Base-by-base conservation (phyloP, 1,284 basidiomycete genomes). In the Cryptococcus maquisensis region DNA sequence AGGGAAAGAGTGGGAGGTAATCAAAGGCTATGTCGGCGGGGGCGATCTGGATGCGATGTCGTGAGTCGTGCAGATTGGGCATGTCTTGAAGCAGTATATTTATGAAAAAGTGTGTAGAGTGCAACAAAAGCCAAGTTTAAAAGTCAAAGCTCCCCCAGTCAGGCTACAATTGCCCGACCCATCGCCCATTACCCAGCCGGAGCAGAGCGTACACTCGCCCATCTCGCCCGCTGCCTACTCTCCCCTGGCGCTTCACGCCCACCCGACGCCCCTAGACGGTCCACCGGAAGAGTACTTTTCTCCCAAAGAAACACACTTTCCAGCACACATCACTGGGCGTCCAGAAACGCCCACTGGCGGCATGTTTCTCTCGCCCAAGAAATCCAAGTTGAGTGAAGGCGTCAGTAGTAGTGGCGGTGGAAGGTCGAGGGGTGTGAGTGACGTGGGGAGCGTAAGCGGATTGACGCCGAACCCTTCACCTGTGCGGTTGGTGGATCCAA, bases 11-110 rank as follows among this genome's bases (percentile, higher is more conserved):
- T 75, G 73, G 73, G 66, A 63, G 16, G 51, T 52, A 23, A 56
- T 69, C 49, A 72, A 71, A 52, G 67, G 56, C 2, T 75, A 68
- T 55, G 71, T 72, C 12, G 69, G 67, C 8, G 64, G 66, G 24
- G 73, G 73, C 5, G 67, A 73, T 56, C 52, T 75, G 21, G 18
- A 62, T 65, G 67, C 67, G 46, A 54, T 65, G 52, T 26, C 37
- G n/a, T 16, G 35, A 28, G 18, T 52, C 24, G 37, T 24, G 41
- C 21, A 42, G 20, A n/a, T n/a, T 32, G 28, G 28, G 28, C 28
- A 6, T 32, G 4, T 32, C 28, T 32, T 10, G 28, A n/a, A 51
- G 23, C 16, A 24, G 15, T 13, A 47, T 20, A 2, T 16, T 21
- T 35, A 15, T 15, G 44, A 28, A 26, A 12, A 44, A 21, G 43